phyloP scores from a whole-genome alignment of 495 filamentous ascomycete species.

The Hypoxylon perforatum region DNA sequence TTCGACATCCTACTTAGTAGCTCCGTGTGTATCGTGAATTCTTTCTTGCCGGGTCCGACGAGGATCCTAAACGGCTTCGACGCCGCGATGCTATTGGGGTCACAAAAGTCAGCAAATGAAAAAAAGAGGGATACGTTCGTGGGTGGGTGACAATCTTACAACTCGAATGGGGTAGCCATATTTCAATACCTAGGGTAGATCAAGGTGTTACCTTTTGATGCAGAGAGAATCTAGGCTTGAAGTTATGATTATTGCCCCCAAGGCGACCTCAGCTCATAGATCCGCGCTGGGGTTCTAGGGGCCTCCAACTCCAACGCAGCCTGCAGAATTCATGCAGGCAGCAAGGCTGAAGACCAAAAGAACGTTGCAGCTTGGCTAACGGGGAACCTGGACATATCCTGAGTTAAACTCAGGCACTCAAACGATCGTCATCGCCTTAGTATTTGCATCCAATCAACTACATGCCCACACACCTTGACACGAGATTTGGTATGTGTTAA shows the following conservation, averaged over 20 bases:
- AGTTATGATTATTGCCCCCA: too few relatives aligned
- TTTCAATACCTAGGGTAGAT: background rate
- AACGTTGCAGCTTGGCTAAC: background rate
- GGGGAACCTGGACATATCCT: too few relatives aligned
- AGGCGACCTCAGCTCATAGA: too few relatives aligned
- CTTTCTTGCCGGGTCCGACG: slow-evolving; percentile 32
- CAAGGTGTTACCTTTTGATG: background rate
- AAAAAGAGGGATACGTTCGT: background rate
- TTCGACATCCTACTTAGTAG: slow-evolving; percentile 21
- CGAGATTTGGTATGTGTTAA: background rate
- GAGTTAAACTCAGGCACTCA: too few relatives aligned
- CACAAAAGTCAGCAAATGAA: background rate
- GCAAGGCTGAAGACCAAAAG: slow-evolving; percentile 2
- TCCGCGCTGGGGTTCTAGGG: too few relatives aligned
- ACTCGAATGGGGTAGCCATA: slow-evolving; percentile 19
- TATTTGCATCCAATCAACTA: too few relatives aligned
- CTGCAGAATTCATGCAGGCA: too few relatives aligned
- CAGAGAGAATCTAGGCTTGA: too few relatives aligned
- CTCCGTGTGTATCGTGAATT: slow-evolving; percentile 30
- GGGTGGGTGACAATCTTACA: slow-evolving; percentile 6
- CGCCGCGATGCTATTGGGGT: slow-evolving; percentile 22
- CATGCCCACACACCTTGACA: too few relatives aligned
- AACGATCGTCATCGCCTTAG: too few relatives aligned
- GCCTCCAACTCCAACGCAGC: too few relatives aligned
- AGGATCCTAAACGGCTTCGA: slow-evolving; percentile 38